A percentile compares a stretch with the other conserved stretches of the same genome.
Evolutionary conservation across 1,284 basidiomycete genomes (phyloP).

Genomic region (Pseudozyma sp.): DNA sequence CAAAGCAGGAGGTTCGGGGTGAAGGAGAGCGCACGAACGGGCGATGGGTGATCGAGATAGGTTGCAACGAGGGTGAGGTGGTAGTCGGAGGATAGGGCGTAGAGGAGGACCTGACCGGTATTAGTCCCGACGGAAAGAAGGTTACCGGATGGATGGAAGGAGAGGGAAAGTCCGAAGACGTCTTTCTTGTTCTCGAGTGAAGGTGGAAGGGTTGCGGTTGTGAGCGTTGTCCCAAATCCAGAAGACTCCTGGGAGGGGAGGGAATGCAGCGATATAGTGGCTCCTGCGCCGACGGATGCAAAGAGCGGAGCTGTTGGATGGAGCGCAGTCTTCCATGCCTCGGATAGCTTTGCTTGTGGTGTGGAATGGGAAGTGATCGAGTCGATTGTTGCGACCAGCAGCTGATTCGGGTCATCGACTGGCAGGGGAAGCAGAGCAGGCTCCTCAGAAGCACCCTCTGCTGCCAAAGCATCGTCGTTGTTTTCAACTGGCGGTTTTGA

Average conservation of each 20-base stretch:
- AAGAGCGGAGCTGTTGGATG: slow-evolving; percentile 26
- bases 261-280: slow-evolving; percentile 23
- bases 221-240: slow-evolving; percentile 15
- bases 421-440: slow-evolving; percentile 15
- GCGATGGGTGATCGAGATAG: slow-evolving; percentile 37
- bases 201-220: neutral
- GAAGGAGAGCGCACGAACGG: slow-evolving; percentile 36
- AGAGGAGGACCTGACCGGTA: slow-evolving; percentile 34
- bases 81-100: slow-evolving; percentile 8
- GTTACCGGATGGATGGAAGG: slow-evolving; percentile 15
- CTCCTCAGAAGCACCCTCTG: neutral
- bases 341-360: slow-evolving; percentile 20
- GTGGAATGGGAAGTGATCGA: slow-evolving; percentile 7
- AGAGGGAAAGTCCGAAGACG: slow-evolving; percentile 34
- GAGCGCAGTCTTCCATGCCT: slow-evolving; percentile 39
- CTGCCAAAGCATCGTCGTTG: neutral
- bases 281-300: slow-evolving; percentile 32
- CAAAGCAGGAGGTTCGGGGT: slow-evolving; percentile 20
- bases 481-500: neutral
- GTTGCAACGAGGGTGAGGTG: slow-evolving; percentile 2
- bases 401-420: slow-evolving; percentile 9
- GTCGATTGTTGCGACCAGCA: slow-evolving; percentile 14
- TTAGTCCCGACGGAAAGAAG: slow-evolving; percentile 29
- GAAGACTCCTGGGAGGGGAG: neutral
- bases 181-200: slow-evolving; percentile 15